Base-by-base conservation (phyloP, 169 alveolate genomes). In the Plasmodium sp. region DNA sequence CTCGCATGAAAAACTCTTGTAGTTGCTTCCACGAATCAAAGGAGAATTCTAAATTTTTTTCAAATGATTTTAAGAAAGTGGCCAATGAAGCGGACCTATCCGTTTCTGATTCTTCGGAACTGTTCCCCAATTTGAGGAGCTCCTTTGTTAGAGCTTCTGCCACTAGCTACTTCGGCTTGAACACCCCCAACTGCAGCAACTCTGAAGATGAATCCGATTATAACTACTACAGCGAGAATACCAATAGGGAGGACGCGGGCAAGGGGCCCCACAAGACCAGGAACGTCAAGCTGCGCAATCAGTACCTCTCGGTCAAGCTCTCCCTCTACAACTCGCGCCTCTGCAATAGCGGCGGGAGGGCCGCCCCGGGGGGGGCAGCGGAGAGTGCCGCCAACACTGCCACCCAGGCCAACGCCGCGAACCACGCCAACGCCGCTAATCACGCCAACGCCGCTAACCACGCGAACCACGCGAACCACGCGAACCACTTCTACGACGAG, bases 301-400 rank as follows among this genome's bases (percentile, higher is more conserved):
- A 45, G 58, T 14, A 22, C 45, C 43, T 54, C 18, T 84, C 77
- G 10, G 51, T 41, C 7, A 79, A 75, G 43, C 45, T 86, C 16
- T 86, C 93, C 39, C 39, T 86, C 39, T 86, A 86, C 33, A 86
- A 75, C 51, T 86, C 34, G 22, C 80, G 81, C 5, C 41, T 86
- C 31, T 54, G 80, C 31, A 86, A 86, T n/a, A 79, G 62, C 22
- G 54, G 56, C 31, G 62, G 77, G 39, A 67, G 27, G 77, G 77
- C 33, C 1, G 2, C 1, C 77, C 14, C 77, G 2, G 77, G 16
- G 43, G n/a, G 77, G 2, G 39, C 39, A 18, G 7, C 16, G 18
- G 39, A 31, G 16, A 18, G 5, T n/a, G n/a, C n/a, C n/a, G n/a
- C n/a, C n/a, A n/a, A n/a, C n/a, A n/a, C n/a, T n/a, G n/a, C n/a